Percentiles rank a stretch among this genome's conserved stretches.
Evolutionary conservation across 495 filamentous ascomycete species (phyloP).

Genomic region (Rostrohypoxylon terebratum): DNA sequence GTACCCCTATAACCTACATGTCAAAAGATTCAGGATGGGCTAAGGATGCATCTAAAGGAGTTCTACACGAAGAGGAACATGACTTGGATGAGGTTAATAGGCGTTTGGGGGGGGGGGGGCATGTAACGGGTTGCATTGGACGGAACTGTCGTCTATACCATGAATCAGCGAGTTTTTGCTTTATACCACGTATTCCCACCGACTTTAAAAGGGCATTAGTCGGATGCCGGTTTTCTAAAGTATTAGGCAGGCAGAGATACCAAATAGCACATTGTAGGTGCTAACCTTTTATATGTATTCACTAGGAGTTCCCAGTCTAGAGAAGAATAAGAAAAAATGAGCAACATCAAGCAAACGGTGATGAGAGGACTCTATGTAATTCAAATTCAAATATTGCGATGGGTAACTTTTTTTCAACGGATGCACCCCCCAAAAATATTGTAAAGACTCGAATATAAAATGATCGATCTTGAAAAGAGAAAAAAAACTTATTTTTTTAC

Average conservation of each 20-base stretch:
- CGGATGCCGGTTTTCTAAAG: constrained; percentile 15
- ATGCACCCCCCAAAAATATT: too few species aligned
- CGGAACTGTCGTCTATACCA: constrained; percentile 30
- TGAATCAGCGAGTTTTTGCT: constrained; percentile 30
- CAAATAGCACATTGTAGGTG: constrained; percentile 21
- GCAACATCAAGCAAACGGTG: background rate
- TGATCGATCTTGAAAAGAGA: too few species aligned
- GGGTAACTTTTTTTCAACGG: too few species aligned
- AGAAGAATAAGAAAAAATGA: constrained; percentile 16
- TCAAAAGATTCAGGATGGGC: constrained; percentile 20
- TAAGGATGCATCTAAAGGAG: constrained; percentile 28
- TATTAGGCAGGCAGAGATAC: constrained; percentile 39
- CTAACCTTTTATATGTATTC: constrained; percentile 24
- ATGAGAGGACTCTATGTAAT: background rate
- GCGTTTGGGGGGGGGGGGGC: too few species aligned
- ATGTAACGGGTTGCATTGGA: constrained; percentile 24
- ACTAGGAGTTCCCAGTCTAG: constrained; percentile 15
- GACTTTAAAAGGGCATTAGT: constrained; percentile 3
- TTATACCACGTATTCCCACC: constrained; percentile 20
- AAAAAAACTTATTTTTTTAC: too few species aligned
- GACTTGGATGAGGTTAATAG: constrained; percentile 44
- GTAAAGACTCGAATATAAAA: too few species aligned
- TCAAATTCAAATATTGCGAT: too few species aligned
- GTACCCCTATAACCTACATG: constrained; percentile 25
- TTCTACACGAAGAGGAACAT: constrained; percentile 26